Evolutionary conservation across 2,329 filamentous ascomycete species (phyloP).

Genomic region (Ceratocystis destructans): DNA sequence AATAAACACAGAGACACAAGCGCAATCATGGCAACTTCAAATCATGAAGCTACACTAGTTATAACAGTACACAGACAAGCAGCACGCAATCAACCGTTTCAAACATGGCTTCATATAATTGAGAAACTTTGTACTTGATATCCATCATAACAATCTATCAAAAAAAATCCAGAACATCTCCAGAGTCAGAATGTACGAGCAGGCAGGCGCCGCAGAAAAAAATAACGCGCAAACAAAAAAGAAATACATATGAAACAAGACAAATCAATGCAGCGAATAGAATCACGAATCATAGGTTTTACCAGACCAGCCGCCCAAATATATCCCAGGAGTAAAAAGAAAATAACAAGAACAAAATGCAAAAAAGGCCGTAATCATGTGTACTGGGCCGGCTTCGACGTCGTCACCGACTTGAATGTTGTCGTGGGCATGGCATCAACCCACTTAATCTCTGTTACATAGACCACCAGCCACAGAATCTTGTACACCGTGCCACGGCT

Average conservation of each 20-base stretch:
- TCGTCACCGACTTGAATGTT: neutral
- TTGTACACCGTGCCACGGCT: slow-evolving; percentile 38
- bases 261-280: neutral
- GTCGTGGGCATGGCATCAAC: slow-evolving; percentile 24
- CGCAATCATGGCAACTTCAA: no score
- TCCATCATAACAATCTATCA: neutral
- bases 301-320: slow-evolving; percentile 3
- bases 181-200: neutral
- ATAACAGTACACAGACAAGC: no score
- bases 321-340: neutral
- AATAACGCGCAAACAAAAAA: neutral
- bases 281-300: slow-evolving; percentile 1
- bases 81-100: no score
- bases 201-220: neutral
- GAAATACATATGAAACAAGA: neutral
- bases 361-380: neutral
- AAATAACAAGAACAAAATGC: neutral
- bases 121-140: neutral
- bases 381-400: neutral
- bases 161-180: neutral
- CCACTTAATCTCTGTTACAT: slow-evolving; percentile 39
- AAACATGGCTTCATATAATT: neutral
- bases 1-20: neutral
- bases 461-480: slow-evolving; percentile 43
- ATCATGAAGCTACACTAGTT: no score